Conservation (phyloP, 345 rosid species). For the Boechera retrofracta region DNA sequence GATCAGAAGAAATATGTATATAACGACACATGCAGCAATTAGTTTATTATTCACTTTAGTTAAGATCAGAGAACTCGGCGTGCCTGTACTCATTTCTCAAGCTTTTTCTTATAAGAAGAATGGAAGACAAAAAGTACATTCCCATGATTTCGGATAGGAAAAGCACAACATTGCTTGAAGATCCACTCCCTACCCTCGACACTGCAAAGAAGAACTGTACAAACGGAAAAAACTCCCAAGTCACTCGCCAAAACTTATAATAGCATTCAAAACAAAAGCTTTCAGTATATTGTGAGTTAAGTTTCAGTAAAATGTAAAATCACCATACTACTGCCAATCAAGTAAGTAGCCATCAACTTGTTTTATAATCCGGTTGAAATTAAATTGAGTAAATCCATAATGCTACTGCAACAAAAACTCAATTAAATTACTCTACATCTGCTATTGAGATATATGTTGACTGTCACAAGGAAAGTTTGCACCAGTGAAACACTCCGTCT, state of each 20-base stretch:
- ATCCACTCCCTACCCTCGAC: conserved; percentile 98
- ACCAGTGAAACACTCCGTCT: not conserved
- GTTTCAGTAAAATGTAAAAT: conserved; percentile 10
- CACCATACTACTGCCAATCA: conserved; percentile 13
- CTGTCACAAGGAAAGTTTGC: not conserved
- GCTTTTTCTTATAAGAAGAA: conserved; percentile 95
- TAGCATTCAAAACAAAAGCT: conserved; percentile 27
- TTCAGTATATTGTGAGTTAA: conserved; percentile 24
- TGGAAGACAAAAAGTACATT: conserved; percentile 95
- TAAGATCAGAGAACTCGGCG: not conserved
- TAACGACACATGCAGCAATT: conserved; percentile 1
- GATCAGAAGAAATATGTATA: not conserved
- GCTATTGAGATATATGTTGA: not conserved
- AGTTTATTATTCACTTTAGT: not conserved
- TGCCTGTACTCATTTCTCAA: conserved; percentile 94
- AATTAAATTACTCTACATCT: not conserved
- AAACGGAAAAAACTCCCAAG: not conserved
- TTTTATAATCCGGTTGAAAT: not conserved
- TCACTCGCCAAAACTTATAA: conserved; percentile 25
- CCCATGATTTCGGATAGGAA: conserved; percentile 99
- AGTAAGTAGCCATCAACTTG: not conserved
- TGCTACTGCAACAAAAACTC: not conserved
- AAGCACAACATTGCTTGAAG: conserved; percentile 95
- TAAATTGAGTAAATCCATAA: not conserved
- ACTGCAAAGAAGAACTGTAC: conserved; percentile 98